These are phyloP conservation scores for Rosa lucieae DNA, from an alignment of 306 rosid species.

Conservation along the genomic window DNA sequence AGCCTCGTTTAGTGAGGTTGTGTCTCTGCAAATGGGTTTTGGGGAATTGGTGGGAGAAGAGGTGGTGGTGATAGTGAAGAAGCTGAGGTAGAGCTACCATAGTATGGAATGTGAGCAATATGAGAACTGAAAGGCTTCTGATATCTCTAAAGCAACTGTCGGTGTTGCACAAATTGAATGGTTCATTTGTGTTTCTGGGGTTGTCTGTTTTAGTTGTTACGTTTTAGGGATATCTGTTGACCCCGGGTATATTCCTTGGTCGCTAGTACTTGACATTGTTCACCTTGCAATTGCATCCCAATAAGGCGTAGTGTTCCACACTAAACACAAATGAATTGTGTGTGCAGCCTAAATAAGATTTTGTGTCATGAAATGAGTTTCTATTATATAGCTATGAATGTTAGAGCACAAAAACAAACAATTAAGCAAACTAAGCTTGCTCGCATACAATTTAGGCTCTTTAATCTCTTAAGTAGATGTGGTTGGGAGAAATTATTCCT, in stretches of 20 bases:
- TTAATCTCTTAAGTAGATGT: no score
- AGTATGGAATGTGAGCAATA: not conserved
- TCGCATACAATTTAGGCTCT: no score
- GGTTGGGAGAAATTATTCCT: no score
- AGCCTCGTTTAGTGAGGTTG: not conserved
- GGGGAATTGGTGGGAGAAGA: not conserved
- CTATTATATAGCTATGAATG: no score
- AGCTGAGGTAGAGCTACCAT: slow-evolving; percentile 29
- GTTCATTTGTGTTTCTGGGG: not conserved
- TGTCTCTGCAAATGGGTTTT: slow-evolving; percentile 18
- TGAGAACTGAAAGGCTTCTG: not conserved
- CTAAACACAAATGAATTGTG: no score
- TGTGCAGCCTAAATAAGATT: no score
- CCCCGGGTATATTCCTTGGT: not conserved
- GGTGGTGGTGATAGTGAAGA: slow-evolving; percentile 21
- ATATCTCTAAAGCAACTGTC: no score
- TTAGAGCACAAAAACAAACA: no score
- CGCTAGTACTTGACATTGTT: not conserved
- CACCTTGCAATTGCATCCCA: no score
- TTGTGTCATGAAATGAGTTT: no score
- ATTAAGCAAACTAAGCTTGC: no score
- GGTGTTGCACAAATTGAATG: not conserved
- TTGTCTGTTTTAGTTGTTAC: not conserved
- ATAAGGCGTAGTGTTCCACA: not conserved
- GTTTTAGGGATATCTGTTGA: not conserved